These are phyloP conservation scores for Sporisorium reilianum DNA, from an alignment of 1,284 basidiomycete species.

Conservation along the genomic window DNA sequence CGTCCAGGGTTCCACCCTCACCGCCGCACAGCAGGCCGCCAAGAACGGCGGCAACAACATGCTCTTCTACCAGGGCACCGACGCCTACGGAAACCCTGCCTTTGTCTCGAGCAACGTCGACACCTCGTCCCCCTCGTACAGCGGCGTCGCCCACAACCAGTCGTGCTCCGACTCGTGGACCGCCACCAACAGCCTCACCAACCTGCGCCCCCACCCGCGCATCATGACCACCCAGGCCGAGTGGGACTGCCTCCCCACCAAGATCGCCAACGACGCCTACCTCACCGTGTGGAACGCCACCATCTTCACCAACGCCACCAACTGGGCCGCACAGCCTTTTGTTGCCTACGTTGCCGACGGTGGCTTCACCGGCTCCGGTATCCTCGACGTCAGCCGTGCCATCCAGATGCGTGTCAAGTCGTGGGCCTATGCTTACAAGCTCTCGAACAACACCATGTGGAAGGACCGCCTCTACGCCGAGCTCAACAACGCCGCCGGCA, in stretches of 20 bases:
- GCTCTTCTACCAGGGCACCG: slow-evolving; percentile 75
- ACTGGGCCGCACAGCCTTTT: slow-evolving; percentile 75
- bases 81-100: slow-evolving; percentile 82
- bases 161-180: slow-evolving; percentile 62
- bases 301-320: slow-evolving; percentile 88
- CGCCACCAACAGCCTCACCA: slow-evolving; percentile 77
- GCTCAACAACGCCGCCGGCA: slow-evolving; percentile 72
- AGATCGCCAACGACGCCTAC: slow-evolving; percentile 88
- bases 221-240: slow-evolving; percentile 91
- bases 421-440: slow-evolving; percentile 88
- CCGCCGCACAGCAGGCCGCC: slow-evolving; percentile 76
- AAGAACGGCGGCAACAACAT: slow-evolving; percentile 77
- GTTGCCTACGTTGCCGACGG: slow-evolving; percentile 84
- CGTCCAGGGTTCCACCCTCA: slow-evolving; percentile 46
- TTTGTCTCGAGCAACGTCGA: slow-evolving; percentile 84
- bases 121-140: slow-evolving; percentile 40
- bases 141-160: slow-evolving; percentile 29
- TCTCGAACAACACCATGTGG: slow-evolving; percentile 92
- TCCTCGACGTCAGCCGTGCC: slow-evolving; percentile 89
- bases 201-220: slow-evolving; percentile 83
- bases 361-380: slow-evolving; percentile 77
- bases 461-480: slow-evolving; percentile 86
- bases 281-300: slow-evolving; percentile 88
- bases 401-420: slow-evolving; percentile 92
- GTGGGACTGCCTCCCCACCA: slow-evolving; percentile 83